Evolutionary conservation across 2,329 filamentous ascomycete species (phyloP).

Genomic region (Didymella pinodella): DNA sequence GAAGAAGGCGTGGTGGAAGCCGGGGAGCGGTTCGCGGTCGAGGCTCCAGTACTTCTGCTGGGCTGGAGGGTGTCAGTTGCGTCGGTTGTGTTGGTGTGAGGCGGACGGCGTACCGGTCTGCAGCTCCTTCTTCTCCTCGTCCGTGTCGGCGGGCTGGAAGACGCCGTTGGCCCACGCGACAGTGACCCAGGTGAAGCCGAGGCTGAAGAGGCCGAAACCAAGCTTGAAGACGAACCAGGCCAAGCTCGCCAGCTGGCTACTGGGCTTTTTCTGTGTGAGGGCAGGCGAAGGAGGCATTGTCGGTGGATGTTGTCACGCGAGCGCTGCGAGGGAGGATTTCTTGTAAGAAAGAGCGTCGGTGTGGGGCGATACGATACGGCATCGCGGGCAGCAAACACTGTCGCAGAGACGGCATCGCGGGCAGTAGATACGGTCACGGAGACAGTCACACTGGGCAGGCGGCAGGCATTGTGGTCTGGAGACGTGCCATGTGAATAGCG

Average conservation of each 20-base stretch:
- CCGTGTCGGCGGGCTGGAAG: slow-evolving; percentile 37
- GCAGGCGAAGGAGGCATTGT: slow-evolving; percentile 19
- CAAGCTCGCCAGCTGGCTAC: slow-evolving; percentile 25
- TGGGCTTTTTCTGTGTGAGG: slow-evolving; percentile 1
- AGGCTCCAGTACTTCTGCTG: slow-evolving; percentile 64
- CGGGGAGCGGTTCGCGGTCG: slow-evolving; percentile 54
- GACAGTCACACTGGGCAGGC: background rate
- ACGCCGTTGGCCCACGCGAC: slow-evolving; percentile 39
- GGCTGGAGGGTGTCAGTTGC: slow-evolving; percentile 48
- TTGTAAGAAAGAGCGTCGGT: background rate
- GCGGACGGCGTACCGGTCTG: slow-evolving; percentile 28
- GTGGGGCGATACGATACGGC: slow-evolving; percentile 12
- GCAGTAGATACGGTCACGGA: background rate
- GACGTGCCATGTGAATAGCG: background rate
- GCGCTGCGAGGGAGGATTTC: background rate
- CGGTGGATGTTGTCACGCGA: slow-evolving; percentile 1
- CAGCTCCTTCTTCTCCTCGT: slow-evolving; percentile 42
- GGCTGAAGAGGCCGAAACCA: slow-evolving; percentile 42
- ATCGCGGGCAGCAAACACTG: background rate
- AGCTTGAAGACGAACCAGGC: slow-evolving; percentile 41
- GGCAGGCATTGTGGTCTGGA: background rate
- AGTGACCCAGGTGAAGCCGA: slow-evolving; percentile 30
- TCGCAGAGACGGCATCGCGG: background rate
- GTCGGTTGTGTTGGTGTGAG: background rate
- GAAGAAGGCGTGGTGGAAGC: slow-evolving; percentile 61